A percentile compares a stretch with the other conserved stretches of the same genome.
Evolutionary conservation across 441 rosid species (phyloP).

Genomic region (Viola pubescens): DNA sequence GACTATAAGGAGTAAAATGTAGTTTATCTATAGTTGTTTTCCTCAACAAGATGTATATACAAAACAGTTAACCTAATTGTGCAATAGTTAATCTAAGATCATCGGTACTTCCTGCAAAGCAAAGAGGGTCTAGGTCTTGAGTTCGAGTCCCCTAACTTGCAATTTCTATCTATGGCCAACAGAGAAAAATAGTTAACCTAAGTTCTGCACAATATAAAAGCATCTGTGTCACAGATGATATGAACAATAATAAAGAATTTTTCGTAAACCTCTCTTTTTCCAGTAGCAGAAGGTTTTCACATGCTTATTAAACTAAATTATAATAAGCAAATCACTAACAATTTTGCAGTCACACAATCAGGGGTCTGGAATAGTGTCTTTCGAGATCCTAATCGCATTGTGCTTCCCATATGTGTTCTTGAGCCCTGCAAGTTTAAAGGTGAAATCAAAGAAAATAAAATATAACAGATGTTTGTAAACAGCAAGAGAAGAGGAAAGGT

Average conservation of each 20-base stretch:
- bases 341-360: constrained; percentile 65
- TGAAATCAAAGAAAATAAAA: constrained; percentile 12
- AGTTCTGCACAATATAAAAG: neutral
- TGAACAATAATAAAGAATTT: neutral
- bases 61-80: too few relatives aligned
- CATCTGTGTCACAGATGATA: constrained; percentile 1
- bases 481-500: neutral
- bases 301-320: neutral
- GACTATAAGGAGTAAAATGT: too few relatives aligned
- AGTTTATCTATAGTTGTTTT: too few relatives aligned
- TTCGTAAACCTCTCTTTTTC: neutral
- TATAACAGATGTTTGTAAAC: constrained; percentile 14
- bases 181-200: neutral
- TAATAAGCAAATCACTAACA: constrained; percentile 25
- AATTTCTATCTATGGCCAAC: too few relatives aligned
- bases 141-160: too few relatives aligned
- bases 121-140: neutral
- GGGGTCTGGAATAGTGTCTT: constrained; percentile 63
- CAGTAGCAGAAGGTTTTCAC: constrained; percentile 1
- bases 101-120: neutral
- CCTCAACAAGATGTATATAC: too few relatives aligned
- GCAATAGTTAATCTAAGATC: too few relatives aligned
- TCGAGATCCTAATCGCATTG: constrained; percentile 90
- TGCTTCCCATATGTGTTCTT: constrained; percentile 94
- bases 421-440: constrained; percentile 44